Evolutionary conservation across 1,139 yeast genomes (phyloP).

Genomic region (Yamadazyma atlantica): DNA sequence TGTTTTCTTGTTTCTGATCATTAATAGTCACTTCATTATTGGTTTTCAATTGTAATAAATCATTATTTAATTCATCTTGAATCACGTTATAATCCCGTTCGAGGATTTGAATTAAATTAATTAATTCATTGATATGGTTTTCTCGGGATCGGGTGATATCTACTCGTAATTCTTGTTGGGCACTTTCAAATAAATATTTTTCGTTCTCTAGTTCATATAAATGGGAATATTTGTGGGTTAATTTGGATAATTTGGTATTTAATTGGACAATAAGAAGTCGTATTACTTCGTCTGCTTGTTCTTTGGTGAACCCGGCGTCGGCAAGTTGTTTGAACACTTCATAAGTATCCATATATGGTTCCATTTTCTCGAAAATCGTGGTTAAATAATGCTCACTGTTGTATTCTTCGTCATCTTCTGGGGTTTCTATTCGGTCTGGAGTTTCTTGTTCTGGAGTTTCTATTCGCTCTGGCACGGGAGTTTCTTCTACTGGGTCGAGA

Average conservation of each 20-base stretch:
- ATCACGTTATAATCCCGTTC: slow-evolving; percentile 71
- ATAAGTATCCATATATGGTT: slow-evolving; percentile 54
- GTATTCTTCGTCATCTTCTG: slow-evolving; percentile 8
- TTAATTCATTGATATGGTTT: slow-evolving; percentile 64
- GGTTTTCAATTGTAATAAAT: slow-evolving; percentile 63
- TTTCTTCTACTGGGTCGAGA: too few species aligned
- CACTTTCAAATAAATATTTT: slow-evolving; percentile 85
- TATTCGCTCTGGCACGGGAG: neutral
- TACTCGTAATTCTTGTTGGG: slow-evolving; percentile 81
- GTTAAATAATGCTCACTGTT: slow-evolving; percentile 24
- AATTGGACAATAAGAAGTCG: slow-evolving; percentile 49
- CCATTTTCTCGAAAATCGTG: slow-evolving; percentile 41
- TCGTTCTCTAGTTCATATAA: slow-evolving; percentile 79
- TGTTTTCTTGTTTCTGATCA: slow-evolving; percentile 84
- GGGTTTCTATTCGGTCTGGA: neutral
- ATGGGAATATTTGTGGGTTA: slow-evolving; percentile 62
- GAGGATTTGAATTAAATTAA: slow-evolving; percentile 64
- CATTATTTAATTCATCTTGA: slow-evolving; percentile 76
- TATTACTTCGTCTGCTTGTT: slow-evolving; percentile 56
- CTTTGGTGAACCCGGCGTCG: slow-evolving; percentile 49
- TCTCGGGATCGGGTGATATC: slow-evolving; percentile 78
- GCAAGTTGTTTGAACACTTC: slow-evolving; percentile 40
- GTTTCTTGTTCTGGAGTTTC: neutral
- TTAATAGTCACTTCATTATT: slow-evolving; percentile 82
- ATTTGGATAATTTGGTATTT: slow-evolving; percentile 53